Conservation (phyloP, 495 filamentous ascomycete genomes). For the Penicillium atrosanguineum region DNA sequence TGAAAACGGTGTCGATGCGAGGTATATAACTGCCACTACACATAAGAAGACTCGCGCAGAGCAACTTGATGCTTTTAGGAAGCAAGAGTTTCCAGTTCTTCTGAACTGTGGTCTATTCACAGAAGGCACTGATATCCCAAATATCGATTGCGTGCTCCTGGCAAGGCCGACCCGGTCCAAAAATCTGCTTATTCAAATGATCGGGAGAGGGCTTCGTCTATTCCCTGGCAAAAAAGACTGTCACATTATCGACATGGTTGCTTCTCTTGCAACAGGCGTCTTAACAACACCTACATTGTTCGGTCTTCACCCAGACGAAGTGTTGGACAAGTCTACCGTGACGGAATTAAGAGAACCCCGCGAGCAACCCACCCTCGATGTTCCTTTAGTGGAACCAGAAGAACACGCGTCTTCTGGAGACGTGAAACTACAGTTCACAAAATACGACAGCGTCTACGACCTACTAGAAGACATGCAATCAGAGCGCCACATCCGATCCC, state of each 20-base stretch:
- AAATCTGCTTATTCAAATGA: conserved; percentile 95
- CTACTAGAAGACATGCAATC: conserved; percentile 77
- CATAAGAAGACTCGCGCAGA: conserved; percentile 59
- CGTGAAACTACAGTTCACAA: conserved; percentile 59
- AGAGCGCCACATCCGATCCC: conserved; percentile 71
- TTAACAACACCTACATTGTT: conserved; percentile 90
- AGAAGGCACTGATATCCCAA: conserved; percentile 95
- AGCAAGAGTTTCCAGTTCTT: conserved; percentile 77
- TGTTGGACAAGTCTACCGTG: conserved; percentile 61
- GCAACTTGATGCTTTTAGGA: conserved; percentile 69
- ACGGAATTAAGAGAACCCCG: conserved; percentile 52
- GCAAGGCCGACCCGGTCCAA: conserved; percentile 86
- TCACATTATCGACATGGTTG: conserved; percentile 96
- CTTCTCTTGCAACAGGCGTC: conserved; percentile 74
- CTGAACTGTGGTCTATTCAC: conserved; percentile 97
- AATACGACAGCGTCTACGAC: conserved; percentile 86
- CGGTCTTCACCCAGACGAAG: conserved; percentile 81
- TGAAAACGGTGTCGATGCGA: conserved; percentile 73
- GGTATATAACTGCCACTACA: conserved; percentile 79
- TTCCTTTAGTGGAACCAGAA: not conserved
- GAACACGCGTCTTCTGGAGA: conserved; percentile 19
- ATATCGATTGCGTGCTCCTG: conserved; percentile 90
- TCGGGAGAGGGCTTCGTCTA: conserved; percentile 87
- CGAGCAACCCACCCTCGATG: not conserved
- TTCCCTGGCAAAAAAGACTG: conserved; percentile 80